These are phyloP conservation scores for Chlorella sp. DNA, from an alignment of 139 green algal genomes.

Conservation along the genomic window DNA sequence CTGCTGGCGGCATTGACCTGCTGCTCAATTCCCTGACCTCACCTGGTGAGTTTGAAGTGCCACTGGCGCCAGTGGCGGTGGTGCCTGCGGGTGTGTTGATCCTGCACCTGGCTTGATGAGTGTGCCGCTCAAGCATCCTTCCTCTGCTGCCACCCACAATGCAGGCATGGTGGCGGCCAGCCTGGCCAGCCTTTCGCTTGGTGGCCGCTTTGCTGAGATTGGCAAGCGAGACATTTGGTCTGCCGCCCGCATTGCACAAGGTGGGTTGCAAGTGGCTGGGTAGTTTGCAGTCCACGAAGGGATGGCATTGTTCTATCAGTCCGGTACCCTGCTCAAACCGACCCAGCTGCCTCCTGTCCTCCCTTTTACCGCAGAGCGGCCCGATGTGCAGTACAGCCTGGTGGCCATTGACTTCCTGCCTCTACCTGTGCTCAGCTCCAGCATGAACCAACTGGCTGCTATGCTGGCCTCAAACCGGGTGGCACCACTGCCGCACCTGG, in stretches of 20 bases:
- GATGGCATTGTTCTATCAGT: too few relatives aligned
- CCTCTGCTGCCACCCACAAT: neutral
- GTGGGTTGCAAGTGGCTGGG: neutral
- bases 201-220: conserved; percentile 78
- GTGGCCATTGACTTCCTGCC: conserved; percentile 66
- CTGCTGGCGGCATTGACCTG: conserved; percentile 5
- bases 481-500: conserved; percentile 43
- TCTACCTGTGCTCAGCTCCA: conserved; percentile 31
- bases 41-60: conserved; percentile 17
- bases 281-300: too few relatives aligned
- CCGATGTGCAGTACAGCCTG: conserved; percentile 4
- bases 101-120: neutral
- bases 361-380: neutral
- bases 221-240: conserved; percentile 89
- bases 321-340: too few relatives aligned
- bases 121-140: neutral
- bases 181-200: conserved; percentile 55
- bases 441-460: conserved; percentile 34
- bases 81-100: too few relatives aligned
- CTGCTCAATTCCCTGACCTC: conserved; percentile 86
- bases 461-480: conserved; percentile 53
- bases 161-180: conserved; percentile 60
- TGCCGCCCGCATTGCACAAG: conserved; percentile 41
- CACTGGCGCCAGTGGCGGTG: neutral
- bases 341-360: neutral